Conservation (phyloP, 768 basidiomycete species). For the Mycena sanguinolenta region DNA sequence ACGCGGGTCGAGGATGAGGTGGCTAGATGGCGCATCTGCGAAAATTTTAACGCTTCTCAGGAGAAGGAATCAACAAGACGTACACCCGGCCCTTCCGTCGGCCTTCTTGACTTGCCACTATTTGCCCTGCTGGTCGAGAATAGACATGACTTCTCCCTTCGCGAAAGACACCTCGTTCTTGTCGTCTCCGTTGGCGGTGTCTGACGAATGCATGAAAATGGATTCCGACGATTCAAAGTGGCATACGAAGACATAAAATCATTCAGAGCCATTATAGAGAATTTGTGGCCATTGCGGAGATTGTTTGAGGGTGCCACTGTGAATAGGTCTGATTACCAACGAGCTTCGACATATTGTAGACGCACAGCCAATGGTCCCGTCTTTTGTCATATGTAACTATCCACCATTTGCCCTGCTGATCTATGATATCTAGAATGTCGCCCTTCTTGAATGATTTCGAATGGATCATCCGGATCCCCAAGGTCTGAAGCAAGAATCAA, state of each 20-base stretch:
- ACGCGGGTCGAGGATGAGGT: neutral
- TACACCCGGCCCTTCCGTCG: neutral
- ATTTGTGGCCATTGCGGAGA: conserved; percentile 6
- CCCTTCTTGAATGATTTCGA: conserved; percentile 11
- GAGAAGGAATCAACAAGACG: neutral
- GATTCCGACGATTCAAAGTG: neutral
- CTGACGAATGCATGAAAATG: too few species aligned
- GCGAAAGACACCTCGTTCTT: neutral
- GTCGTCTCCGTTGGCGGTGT: conserved; percentile 1
- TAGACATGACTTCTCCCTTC: neutral
- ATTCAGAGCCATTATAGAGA: neutral
- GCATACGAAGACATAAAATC: conserved; percentile 9
- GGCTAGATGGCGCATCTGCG: neutral
- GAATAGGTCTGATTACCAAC: neutral
- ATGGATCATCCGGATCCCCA: conserved; percentile 11
- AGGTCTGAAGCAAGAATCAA: neutral
- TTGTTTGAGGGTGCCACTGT: conserved; percentile 3
- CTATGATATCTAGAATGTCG: conserved; percentile 10
- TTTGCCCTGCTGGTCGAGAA: conserved; percentile 7
- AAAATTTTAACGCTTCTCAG: neutral
- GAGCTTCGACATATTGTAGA: neutral
- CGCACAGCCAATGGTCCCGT: conserved; percentile 11
- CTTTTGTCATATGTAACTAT: neutral
- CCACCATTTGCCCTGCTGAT: conserved; percentile 16
- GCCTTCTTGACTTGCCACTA: conserved; percentile 15